A percentile compares a stretch with the other conserved stretches of the same genome.
Conservation (phyloP, 352 stramenopile genomes). For the Globisporangium uncinulatum region DNA sequence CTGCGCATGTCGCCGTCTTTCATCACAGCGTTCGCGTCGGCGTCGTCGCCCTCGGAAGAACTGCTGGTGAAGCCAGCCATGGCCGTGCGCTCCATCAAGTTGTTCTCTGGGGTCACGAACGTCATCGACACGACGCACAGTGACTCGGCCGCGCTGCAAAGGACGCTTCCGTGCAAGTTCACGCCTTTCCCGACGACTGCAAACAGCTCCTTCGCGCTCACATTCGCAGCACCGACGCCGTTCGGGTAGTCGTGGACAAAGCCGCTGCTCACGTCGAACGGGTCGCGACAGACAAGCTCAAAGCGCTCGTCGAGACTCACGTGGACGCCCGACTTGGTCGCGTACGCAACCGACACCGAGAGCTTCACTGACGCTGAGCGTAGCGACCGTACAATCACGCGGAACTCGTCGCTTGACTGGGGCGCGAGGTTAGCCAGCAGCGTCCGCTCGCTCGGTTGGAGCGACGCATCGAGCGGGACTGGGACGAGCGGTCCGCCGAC, state of each 20-base stretch:
- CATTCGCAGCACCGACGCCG: conserved; percentile 21
- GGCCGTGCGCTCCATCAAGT: conserved; percentile 24
- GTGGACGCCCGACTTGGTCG: conserved; percentile 56
- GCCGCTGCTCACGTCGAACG: conserved; percentile 44
- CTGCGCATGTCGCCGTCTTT: conserved; percentile 52
- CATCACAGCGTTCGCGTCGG: conserved; percentile 26
- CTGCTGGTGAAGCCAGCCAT: conserved; percentile 37
- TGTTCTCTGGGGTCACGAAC: conserved; percentile 38
- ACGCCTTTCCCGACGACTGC: conserved; percentile 63
- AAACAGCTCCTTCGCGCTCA: conserved; percentile 34
- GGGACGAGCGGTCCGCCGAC: conserved; percentile 27
- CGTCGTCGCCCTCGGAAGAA: background rate
- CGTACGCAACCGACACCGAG: conserved; percentile 49
- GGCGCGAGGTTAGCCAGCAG: conserved; percentile 35
- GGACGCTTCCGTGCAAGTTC: conserved; percentile 47
- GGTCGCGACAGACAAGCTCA: conserved; percentile 52
- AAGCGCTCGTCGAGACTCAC: conserved; percentile 66
- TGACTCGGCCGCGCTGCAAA: conserved; percentile 44
- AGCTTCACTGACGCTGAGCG: conserved; percentile 35
- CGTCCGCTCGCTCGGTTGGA: conserved; percentile 47
- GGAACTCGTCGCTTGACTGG: conserved; percentile 33
- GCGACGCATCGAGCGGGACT: conserved; percentile 33
- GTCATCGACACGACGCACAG: conserved; percentile 47
- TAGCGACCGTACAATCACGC: conserved; percentile 53
- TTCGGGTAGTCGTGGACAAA: conserved; percentile 69